Evolutionary conservation across 192 early-diverging fungal genomes (phyloP).

Genomic region (Radiomyces spectabilis): DNA sequence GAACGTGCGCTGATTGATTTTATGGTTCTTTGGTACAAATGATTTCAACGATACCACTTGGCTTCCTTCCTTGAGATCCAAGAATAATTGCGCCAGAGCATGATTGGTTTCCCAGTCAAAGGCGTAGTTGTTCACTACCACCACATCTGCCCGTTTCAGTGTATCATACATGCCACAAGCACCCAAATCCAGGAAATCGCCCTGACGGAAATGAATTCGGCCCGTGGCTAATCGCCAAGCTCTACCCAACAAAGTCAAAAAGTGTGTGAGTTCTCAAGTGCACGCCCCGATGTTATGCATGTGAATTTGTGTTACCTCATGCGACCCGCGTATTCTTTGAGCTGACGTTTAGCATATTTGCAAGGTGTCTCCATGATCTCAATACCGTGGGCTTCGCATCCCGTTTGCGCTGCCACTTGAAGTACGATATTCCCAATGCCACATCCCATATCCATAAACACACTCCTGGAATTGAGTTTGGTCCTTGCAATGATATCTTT

Average conservation of each 20-base stretch:
- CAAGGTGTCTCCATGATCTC: conserved; percentile 88
- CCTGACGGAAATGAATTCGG: conserved; percentile 59
- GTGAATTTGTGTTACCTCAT: conserved; percentile 45
- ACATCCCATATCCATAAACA: conserved; percentile 91
- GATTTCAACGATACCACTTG: conserved; percentile 79
- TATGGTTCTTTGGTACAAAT: conserved; percentile 75
- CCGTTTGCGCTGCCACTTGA: conserved; percentile 87
- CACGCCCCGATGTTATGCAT: neutral
- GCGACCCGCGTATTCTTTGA: conserved; percentile 77
- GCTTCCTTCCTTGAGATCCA: conserved; percentile 86
- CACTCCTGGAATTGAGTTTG: conserved; percentile 49
- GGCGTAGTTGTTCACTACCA: conserved; percentile 96
- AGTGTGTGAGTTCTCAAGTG: neutral
- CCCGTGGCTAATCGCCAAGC: conserved; percentile 55
- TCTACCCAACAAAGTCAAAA: conserved; percentile 17
- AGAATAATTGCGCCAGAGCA: conserved; percentile 69
- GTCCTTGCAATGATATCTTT: conserved; percentile 75
- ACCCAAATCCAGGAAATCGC: conserved; percentile 73
- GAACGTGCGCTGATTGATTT: conserved; percentile 64
- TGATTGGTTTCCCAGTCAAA: conserved; percentile 86
- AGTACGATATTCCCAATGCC: conserved; percentile 96
- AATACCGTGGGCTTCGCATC: conserved; percentile 77
- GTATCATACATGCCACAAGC: conserved; percentile 54
- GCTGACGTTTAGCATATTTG: conserved; percentile 68
- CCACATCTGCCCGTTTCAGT: conserved; percentile 79